Evolutionary conservation across 352 stramenopile genomes (phyloP), one percentile per base, ranked within the genome.

Genomic region (Phytopythium ostracodes): DNA sequence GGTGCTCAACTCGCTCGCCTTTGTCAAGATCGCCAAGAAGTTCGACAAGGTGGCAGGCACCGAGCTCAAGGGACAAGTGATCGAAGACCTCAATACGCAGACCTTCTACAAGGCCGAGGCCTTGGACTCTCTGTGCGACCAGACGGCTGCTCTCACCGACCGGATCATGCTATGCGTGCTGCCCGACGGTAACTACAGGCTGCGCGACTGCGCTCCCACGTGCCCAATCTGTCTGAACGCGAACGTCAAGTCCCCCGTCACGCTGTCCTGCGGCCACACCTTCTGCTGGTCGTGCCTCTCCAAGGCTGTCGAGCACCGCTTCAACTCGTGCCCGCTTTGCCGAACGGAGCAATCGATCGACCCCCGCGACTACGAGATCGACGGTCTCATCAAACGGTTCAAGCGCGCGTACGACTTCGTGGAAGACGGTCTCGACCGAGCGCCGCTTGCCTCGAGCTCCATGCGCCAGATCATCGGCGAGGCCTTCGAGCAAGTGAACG

Each of bases 1-100:
- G 53, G 69, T 93, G 52, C 75, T 93, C 59, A 93, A 93, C 63
- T 87, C 74, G 36, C 69, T 93, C 33, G 84, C 84, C 35, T 73
- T 93, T 29, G 80, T 91, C 58, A 93, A 93, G 63, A 91, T 91
- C 65, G 70, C 78, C 62, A 93, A 93, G 68, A 93, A 93, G 64
- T 89, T 90, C 51, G 84, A 89, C 70, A 93, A 93, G 56, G 42
- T 67, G 1, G 66, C 71, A 3, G 71, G 67, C 14, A 46, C n/a
- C 1, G 52, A 69, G 36, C 40, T 88, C 22, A 76, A 85, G 54
- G 25, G 56, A 2, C 36, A 59, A 31, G 66, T 89, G 12, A 62
- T 86, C 20, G 75, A 85, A 24, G 72, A 87, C 18, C 68, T 92
- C 20, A 87, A 84, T 44, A 50, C 52, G 9, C 83, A 92, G 60